These are phyloP conservation scores for Trichoderma atroviride DNA, from an alignment of 2,329 filamentous ascomycete genomes.

Conservation along the genomic window DNA sequence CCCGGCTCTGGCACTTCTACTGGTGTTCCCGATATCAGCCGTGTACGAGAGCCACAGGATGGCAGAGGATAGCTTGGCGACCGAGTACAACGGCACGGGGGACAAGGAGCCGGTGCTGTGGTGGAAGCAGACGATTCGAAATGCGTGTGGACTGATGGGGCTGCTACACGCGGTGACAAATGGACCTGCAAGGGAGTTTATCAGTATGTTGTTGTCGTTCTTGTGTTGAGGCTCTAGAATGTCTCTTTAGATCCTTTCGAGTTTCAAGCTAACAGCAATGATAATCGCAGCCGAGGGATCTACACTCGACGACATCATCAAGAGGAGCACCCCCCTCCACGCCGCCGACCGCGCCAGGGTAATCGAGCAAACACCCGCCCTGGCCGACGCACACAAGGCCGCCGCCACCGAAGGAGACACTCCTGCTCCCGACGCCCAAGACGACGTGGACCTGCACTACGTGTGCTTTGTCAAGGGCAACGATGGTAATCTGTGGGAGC, in stretches of 20 bases:
- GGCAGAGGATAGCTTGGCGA: constrained; percentile 67
- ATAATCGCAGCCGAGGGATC: constrained; percentile 42
- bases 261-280: not conserved
- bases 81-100: constrained; percentile 70
- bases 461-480: constrained; percentile 85
- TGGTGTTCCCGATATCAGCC: constrained; percentile 84
- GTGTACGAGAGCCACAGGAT: constrained; percentile 77
- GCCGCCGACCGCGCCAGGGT: constrained; percentile 69
- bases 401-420: constrained; percentile 81
- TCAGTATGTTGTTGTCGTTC: constrained; percentile 50
- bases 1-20: constrained; percentile 82
- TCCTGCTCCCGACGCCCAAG: constrained; percentile 72
- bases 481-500: constrained; percentile 65
- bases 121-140: constrained; percentile 94
- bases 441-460: constrained; percentile 89
- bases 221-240: not conserved
- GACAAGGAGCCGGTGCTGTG: constrained; percentile 77
- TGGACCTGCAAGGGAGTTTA: constrained; percentile 65
- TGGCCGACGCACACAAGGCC: constrained; percentile 77
- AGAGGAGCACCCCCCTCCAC: constrained; percentile 68
- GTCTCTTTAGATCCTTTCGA: no score
- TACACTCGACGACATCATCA: constrained; percentile 66
- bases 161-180: constrained; percentile 82
- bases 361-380: constrained; percentile 72
- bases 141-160: constrained; percentile 90